phyloP scores from a whole-genome alignment of 148 eudicot genomes.

The Camellia sinensis region DNA sequence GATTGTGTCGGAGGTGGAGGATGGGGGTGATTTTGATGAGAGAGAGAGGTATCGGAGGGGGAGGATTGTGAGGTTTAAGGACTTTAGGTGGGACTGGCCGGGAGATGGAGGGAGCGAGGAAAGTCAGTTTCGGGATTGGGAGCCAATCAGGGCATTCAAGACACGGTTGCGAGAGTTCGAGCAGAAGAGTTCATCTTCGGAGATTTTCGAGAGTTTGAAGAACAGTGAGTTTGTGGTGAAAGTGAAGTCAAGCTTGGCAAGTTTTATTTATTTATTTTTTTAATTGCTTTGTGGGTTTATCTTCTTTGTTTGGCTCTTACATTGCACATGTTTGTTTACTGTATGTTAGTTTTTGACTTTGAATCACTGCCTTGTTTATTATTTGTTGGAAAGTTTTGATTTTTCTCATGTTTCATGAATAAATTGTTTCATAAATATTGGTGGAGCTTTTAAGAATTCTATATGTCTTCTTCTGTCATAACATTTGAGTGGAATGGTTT shows the following conservation, averaged over 20 bases:
- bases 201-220: constrained; percentile 65
- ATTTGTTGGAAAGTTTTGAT: neutral
- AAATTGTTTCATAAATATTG: neutral
- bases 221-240: constrained; percentile 75
- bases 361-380: neutral
- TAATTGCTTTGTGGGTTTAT: neutral
- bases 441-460: neutral
- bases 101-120: constrained; percentile 36
- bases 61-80: constrained; percentile 42
- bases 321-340: neutral
- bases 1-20: constrained; percentile 56
- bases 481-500: no score
- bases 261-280: constrained; percentile 14
- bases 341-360: neutral
- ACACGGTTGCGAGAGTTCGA: constrained; percentile 62
- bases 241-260: constrained; percentile 76
- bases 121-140: constrained; percentile 63
- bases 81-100: constrained; percentile 45
- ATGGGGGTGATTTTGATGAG: constrained; percentile 26
- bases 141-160: constrained; percentile 68
- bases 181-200: constrained; percentile 56
- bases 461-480: no score
- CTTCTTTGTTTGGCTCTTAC: no score
- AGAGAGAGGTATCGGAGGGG: constrained; percentile 36
- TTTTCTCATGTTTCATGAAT: neutral